A percentile compares a stretch with the other conserved stretches of the same genome.
These are phyloP conservation scores for Fusarium miscanthi DNA, from an alignment of 2,329 filamentous ascomycete genomes.

Conservation along the genomic window DNA sequence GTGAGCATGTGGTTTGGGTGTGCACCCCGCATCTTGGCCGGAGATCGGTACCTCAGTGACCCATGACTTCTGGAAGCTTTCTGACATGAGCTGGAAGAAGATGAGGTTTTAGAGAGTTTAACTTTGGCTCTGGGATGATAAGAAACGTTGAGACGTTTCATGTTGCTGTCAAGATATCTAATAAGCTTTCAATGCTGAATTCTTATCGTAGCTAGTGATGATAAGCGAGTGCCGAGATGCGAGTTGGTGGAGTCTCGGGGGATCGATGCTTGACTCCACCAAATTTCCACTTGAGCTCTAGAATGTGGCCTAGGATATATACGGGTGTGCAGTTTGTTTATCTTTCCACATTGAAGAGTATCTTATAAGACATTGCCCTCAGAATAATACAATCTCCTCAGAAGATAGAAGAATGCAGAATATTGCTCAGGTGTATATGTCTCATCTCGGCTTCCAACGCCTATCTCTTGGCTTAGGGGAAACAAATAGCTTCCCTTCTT, in stretches of 20 bases:
- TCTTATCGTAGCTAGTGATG: not conserved
- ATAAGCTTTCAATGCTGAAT: not conserved
- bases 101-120: accelerated
- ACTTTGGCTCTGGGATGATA: not conserved
- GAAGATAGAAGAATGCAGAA: not conserved
- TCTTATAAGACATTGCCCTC: not conserved
- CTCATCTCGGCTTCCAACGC: slow-evolving; percentile 5
- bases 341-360: not conserved
- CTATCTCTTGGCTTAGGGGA: slow-evolving; percentile 8
- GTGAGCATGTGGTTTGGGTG: not conserved
- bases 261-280: not conserved
- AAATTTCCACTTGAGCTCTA: not conserved
- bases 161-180: not conserved
- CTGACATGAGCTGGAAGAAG: too few relatives aligned
- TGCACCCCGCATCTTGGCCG: not conserved
- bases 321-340: not conserved
- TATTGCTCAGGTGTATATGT: not conserved
- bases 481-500: slow-evolving; percentile 7
- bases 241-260: not conserved
- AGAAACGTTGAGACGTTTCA: not conserved
- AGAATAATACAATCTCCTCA: not conserved
- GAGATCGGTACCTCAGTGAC: not conserved
- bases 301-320: not conserved
- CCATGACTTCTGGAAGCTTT: not conserved
- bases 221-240: slow-evolving; percentile 4